Evolutionary conservation across 2,329 filamentous ascomycete species (phyloP), one percentile per base, ranked within the genome.

Genomic region (Thielaviopsis euricoi): DNA sequence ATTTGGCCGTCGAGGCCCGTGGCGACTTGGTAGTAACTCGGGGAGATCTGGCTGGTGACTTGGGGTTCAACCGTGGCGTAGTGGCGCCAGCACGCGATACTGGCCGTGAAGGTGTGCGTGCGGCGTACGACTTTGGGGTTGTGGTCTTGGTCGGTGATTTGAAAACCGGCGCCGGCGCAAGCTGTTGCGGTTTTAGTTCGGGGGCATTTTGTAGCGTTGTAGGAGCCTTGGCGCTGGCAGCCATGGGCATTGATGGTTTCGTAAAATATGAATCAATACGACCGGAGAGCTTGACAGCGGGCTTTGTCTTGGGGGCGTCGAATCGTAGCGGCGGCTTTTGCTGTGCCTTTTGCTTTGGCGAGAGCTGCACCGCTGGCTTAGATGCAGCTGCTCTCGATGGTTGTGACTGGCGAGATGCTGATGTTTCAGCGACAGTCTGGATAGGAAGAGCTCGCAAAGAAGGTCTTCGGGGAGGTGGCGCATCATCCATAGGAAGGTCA

Each of bases 401-500:
- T 21, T 46, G 52, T 10, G 9, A 40, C 21, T 55, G 55, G 7
- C 15, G 46, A 13, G 23, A n/a, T 3, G 22, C 12, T 12, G 46
- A 5, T 23, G 12, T 26, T 48, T 50, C 10, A 15, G 43, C 7
- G 4, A 49, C 17, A 15, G 48, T 43, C 12, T 40, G 21, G 6
- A 48, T 25, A 15, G 49, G n/a, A 7, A 22, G 25, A 19, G 33
- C 19, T 21, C 46, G 26, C 50, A 15, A 21, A 48, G 49, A 37
- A 12, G 40, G 12, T n/a, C 48, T 56, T n/a, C 37, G 21, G 17
- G 52, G 22, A 6, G 59, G 52, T n/a, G 59, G 59, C 21, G 59
- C 59, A 58, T 60, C 59, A 19, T 55, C 48, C 59, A 60, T 60
- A 26, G 59, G 59, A 26, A 60, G 46, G 26, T 60, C 59, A 48